Conservation (phyloP, 768 basidiomycete species). For the Glaciozyma antarctica region DNA sequence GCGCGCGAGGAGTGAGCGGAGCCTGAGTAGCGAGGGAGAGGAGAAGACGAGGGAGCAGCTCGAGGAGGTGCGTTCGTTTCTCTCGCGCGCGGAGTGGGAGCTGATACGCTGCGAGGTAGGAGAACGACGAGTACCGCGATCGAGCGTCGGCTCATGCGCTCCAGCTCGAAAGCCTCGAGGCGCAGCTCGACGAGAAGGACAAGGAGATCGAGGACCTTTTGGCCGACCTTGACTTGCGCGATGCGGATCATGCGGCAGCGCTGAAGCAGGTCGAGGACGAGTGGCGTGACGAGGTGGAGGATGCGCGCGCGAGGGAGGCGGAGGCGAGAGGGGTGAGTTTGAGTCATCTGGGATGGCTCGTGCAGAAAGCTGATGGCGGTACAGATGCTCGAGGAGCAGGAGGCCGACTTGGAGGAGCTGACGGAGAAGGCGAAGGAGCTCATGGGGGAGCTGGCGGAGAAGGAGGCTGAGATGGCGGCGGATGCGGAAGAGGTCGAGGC, state of each 20-base stretch:
- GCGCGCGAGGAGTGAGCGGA: slow-evolving; percentile 56
- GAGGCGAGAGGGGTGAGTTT: slow-evolving; percentile 63
- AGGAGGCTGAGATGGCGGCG: slow-evolving; percentile 63
- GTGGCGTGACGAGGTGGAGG: slow-evolving; percentile 80
- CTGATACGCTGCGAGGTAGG: slow-evolving; percentile 4
- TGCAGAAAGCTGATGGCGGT: background rate
- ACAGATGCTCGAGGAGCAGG: slow-evolving; percentile 34
- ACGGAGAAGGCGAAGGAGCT: slow-evolving; percentile 31
- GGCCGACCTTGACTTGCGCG: slow-evolving; percentile 55
- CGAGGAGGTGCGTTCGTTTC: slow-evolving; percentile 41
- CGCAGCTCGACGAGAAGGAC: slow-evolving; percentile 66
- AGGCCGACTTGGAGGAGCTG: slow-evolving; percentile 69
- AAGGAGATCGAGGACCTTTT: slow-evolving; percentile 77
- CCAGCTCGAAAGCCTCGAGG: slow-evolving; percentile 26
- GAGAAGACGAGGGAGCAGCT: slow-evolving; percentile 62
- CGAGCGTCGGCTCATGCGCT: slow-evolving; percentile 29
- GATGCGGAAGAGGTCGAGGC: slow-evolving; percentile 41
- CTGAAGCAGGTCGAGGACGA: slow-evolving; percentile 45
- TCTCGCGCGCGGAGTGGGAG: background rate
- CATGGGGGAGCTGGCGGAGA: slow-evolving; percentile 28
- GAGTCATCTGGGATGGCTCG: slow-evolving; percentile 14
- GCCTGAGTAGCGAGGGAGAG: slow-evolving; percentile 57
- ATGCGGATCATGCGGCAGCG: slow-evolving; percentile 31
- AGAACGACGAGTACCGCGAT: slow-evolving; percentile 35
- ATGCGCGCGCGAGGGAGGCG: slow-evolving; percentile 48